A percentile compares a stretch with the other conserved stretches of the same genome.
phyloP scores from a whole-genome alignment of 345 rosid species.

The Eucalyptus erythrocorys region DNA sequence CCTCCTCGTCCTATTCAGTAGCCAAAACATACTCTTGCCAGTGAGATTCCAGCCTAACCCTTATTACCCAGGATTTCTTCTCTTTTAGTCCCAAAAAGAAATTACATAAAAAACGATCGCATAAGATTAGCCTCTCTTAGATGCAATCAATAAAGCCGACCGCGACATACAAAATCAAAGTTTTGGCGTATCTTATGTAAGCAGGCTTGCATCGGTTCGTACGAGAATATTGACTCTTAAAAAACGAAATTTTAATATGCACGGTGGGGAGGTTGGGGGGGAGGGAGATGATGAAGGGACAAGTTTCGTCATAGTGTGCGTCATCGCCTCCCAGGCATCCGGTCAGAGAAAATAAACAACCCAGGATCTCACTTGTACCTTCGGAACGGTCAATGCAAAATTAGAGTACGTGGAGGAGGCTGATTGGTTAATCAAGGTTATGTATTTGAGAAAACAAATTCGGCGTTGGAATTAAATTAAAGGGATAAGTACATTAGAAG shows the following conservation, averaged over 20 bases:
- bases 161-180: background rate
- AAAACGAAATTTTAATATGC: too few species aligned
- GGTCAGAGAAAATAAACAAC: background rate
- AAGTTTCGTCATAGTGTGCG: background rate
- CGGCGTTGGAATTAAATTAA: background rate
- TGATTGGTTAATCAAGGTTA: background rate
- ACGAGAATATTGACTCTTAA: background rate
- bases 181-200: background rate
- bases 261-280: too few species aligned
- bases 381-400: background rate
- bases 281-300: background rate
- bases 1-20: background rate
- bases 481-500: too few species aligned
- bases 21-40: background rate
- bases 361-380: background rate
- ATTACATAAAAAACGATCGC: background rate
- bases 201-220: background rate
- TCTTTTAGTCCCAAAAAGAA: background rate
- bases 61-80: background rate
- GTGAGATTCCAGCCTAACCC: background rate
- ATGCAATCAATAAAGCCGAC: background rate
- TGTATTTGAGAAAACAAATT: background rate
- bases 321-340: background rate
- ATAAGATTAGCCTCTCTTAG: background rate
- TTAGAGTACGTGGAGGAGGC: background rate